Evolutionary conservation across 1,284 basidiomycete species (phyloP), one percentile per base, ranked within the genome.

Genomic region (Cronartium quercuum): DNA sequence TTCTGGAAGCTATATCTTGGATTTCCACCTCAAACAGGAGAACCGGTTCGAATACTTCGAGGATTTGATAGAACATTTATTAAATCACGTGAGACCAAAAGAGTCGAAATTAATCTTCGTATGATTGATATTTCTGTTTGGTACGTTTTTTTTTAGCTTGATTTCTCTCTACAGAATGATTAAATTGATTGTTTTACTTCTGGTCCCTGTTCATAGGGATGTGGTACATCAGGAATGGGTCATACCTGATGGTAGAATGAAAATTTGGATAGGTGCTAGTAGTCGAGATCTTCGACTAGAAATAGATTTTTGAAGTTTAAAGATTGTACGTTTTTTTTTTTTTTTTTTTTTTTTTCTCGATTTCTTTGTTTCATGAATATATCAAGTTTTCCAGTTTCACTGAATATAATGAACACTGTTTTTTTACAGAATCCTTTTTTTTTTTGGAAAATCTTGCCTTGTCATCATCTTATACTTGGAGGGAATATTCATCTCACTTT

Each of bases 11-110:
- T 75, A 10, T 75, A 75, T 42, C 35, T 75, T 38, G 65, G 58
- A 18, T 75, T 75, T 57, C 73, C 73, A 10, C 6, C 13, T 15
- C 21, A 62, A 4, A 44, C 44, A n/a, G 60, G 77, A 7, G 76
- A 76, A 60, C 78, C 78, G 24, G 34, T 78, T 44, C 77, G 76
- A 71, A 75, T 76, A 3, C 76, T 80, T 1, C 68, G 79, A 57
- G 79, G 79, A 7, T 80, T 80, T 66, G 77, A 79, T 21, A 76
- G 78, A 68, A 41, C 78, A 4, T 21, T 55, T 18, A 24, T 55
- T 1, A 55, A 55, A 55, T 18, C 51, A n/a, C n/a, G 51, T 55
- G 7, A n/a, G 29, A 55, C n/a, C n/a, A 24, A 21, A 24, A 18
- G 29, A 55, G 51, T 55, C 29, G n/a, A 18, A 24, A 55, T 55